Conservation (phyloP, 2,329 filamentous ascomycete species). For the Paecilomyces sp. region DNA sequence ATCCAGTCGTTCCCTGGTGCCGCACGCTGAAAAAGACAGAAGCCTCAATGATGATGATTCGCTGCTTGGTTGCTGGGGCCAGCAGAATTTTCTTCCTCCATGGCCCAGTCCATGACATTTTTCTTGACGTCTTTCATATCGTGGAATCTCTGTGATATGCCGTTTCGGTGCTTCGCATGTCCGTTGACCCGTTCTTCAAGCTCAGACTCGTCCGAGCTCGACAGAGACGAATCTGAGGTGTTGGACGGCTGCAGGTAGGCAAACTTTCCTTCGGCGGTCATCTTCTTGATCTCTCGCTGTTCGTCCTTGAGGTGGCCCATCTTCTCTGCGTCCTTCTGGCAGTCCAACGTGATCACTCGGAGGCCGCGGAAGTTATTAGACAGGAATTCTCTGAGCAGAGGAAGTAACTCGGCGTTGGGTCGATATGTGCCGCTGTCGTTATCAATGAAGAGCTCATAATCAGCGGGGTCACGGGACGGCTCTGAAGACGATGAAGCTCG, state of each 20-base stretch:
- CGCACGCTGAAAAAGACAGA: not conserved
- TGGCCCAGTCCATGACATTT: conserved; percentile 26
- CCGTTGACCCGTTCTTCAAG: conserved; percentile 38
- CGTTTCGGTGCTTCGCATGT: conserved; percentile 16
- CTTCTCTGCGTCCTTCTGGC: conserved; percentile 61
- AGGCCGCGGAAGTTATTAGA: conserved; percentile 69
- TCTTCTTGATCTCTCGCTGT: conserved; percentile 69
- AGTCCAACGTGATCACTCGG: conserved; percentile 66
- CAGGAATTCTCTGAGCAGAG: conserved; percentile 63
- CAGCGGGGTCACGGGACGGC: conserved; percentile 45
- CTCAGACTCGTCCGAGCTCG: conserved; percentile 52
- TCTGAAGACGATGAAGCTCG: conserved; percentile 22
- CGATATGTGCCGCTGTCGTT: conserved; percentile 94
- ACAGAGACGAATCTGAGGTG: conserved; percentile 36
- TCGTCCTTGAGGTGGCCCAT: conserved; percentile 68
- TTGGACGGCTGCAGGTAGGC: conserved; percentile 49
- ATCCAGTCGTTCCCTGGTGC: not conserved
- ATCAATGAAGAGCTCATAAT: conserved; percentile 86
- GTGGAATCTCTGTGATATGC: conserved; percentile 22
- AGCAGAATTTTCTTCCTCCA: conserved; percentile 15
- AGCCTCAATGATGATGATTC: not conserved
- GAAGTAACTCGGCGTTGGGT: conserved; percentile 70
- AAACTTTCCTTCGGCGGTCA: conserved; percentile 41
- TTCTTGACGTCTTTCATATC: conserved; percentile 31
- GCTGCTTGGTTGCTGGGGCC: not conserved